Evolutionary conservation across 352 stramenopile genomes (phyloP).

Genomic region (Phytophthora lateralis): DNA sequence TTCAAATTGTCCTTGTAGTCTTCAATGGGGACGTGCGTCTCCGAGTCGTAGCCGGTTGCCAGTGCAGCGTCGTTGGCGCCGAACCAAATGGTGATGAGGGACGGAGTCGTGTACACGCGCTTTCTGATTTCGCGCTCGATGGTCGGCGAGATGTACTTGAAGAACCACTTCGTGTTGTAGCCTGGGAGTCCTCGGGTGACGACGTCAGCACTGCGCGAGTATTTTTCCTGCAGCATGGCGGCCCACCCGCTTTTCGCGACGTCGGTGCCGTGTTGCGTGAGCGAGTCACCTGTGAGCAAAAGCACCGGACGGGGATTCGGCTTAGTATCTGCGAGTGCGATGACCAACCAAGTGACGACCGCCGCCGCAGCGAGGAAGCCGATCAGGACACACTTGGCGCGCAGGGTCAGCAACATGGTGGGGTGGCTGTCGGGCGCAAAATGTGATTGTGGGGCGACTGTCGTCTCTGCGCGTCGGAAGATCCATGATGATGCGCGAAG

Average conservation of each 20-base stretch:
- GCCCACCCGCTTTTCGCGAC: conserved; percentile 36
- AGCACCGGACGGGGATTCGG: conserved; percentile 30
- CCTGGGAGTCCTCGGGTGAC: conserved; percentile 41
- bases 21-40: conserved; percentile 25
- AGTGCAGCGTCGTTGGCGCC: conserved; percentile 32
- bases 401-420: conserved; percentile 5
- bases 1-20: conserved; percentile 27
- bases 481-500: conserved; percentile 19
- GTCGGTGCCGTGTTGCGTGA: conserved; percentile 40
- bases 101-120: conserved; percentile 16
- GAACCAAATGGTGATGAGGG: conserved; percentile 32
- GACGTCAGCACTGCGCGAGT: conserved; percentile 43
- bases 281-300: conserved; percentile 44
- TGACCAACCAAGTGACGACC: conserved; percentile 23
- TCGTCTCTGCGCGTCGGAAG: conserved; percentile 4
- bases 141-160: conserved; percentile 31
- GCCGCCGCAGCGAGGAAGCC: conserved; percentile 10
- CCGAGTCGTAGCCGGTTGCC: conserved; percentile 19
- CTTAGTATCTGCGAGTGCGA: conserved; percentile 19
- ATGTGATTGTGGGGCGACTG: conserved; percentile 13
- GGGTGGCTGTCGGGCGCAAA: conserved; percentile 6
- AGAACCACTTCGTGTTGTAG: conserved; percentile 56
- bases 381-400: conserved; percentile 12
- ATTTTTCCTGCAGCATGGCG: conserved; percentile 35
- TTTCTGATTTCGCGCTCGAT: conserved; percentile 27